Evolutionary conservation across 345 rosid genomes (phyloP).

Genomic region (Rhizophora mangle): DNA sequence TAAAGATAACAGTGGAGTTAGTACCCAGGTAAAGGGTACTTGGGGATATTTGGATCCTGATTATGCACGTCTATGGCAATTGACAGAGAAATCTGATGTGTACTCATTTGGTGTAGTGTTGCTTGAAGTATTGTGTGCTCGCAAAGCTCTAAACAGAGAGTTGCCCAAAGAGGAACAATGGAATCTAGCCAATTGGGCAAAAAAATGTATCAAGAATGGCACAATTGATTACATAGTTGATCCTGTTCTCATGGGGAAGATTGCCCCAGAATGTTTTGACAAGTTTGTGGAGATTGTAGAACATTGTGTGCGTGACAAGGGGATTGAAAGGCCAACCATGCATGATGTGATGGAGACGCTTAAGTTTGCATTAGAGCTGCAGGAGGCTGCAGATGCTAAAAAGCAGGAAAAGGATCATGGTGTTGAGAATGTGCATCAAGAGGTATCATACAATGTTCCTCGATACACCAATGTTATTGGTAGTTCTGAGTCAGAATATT

Average conservation of each 20-base stretch:
- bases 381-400: background rate
- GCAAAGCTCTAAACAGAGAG: background rate
- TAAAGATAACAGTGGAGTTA: background rate
- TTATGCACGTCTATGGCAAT: background rate
- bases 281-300: background rate
- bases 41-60: background rate
- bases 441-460: background rate
- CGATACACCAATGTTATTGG: background rate
- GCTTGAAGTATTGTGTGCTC: background rate
- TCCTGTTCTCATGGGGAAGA: background rate
- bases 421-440: background rate
- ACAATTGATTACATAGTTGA: background rate
- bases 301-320: background rate
- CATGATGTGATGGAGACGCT: background rate
- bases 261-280: background rate
- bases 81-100: background rate
- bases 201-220: background rate
- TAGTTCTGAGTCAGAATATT: background rate
- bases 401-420: background rate
- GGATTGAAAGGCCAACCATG: background rate
- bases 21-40: background rate
- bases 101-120: slow-evolving; percentile 1
- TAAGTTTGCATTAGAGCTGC: background rate
- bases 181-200: background rate
- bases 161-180: background rate